Evolutionary conservation across 2,329 filamentous ascomycete genomes (phyloP), one percentile per base, ranked within the genome.

Genomic region (Fusarium brevicatenulatum): DNA sequence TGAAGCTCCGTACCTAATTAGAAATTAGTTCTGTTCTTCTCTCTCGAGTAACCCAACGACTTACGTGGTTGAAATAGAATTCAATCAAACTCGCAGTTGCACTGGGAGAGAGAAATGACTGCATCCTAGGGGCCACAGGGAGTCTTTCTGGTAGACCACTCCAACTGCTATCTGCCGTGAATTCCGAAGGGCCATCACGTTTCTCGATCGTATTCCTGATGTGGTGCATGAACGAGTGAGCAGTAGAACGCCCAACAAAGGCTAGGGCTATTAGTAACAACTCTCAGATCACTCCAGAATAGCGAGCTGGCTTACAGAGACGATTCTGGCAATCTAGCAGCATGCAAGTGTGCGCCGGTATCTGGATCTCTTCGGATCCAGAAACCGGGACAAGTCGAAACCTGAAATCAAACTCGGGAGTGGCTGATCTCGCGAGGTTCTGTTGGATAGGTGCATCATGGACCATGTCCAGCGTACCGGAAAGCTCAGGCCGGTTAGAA

Each of bases 241-340:
- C 88, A 2, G 89, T 89, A 4, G 90, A 89, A 71, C 91, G 88
- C n/a, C 90, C 90, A 68, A 91, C 84, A 69, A 91, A 91, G 30
- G 90, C 87, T 89, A 32, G 2, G 36, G 25, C 25, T 9, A 57
- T 44, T 66, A 66, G 78, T 47, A 77, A 76, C 19, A 40, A 10
- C 28, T 37, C n/a, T 39, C 19, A n/a, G 30, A 9, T 10, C 39
- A 54, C 25, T 37, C 18, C 4, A 16, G 36, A 37, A 44, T 32
- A 7, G n/a, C 10, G 19, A 42, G 5, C 11, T 6, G 34, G 85
- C 88, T 79, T 81, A 90, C 88, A 81, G 39, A 90, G 80, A 73
- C 88, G 84, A 15, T 89, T 88, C 1, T 85, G 88, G 16, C 85
- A 85, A 75, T 91, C 89, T 73, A 89, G 85, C 43, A 91, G 81